A percentile compares a stretch with the other conserved stretches of the same genome.
These are phyloP conservation scores for Macrophomina tecta DNA, from an alignment of 2,329 filamentous ascomycete genomes.

Conservation along the genomic window DNA sequence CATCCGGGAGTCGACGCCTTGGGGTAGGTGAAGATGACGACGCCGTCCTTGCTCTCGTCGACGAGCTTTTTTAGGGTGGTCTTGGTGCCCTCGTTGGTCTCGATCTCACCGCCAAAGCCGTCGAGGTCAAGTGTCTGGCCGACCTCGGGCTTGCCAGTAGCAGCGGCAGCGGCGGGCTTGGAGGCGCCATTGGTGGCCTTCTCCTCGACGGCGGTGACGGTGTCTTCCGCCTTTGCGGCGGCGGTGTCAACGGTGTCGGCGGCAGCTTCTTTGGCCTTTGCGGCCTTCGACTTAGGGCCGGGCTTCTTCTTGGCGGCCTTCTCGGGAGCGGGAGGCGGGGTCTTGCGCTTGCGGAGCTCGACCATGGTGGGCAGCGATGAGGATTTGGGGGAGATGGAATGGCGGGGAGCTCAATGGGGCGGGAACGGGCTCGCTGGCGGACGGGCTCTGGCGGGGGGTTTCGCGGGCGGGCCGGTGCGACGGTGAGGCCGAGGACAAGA, in stretches of 20 bases:
- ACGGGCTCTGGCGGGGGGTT: background rate
- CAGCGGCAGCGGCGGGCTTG: conserved; percentile 33
- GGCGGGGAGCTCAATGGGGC: background rate
- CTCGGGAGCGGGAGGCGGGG: conserved; percentile 56
- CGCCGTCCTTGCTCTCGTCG: conserved; percentile 80
- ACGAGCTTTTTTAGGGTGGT: conserved; percentile 82
- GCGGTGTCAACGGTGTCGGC: conserved; percentile 34
- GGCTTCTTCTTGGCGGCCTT: conserved; percentile 57
- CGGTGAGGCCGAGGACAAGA: background rate
- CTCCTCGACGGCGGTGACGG: conserved; percentile 39
- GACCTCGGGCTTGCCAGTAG: conserved; percentile 42
- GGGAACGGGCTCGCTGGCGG: background rate
- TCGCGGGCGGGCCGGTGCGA: background rate
- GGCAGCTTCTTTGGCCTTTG: conserved; percentile 35
- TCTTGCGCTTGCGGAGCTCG: conserved; percentile 68
- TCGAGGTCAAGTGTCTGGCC: conserved; percentile 62
- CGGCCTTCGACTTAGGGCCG: conserved; percentile 46
- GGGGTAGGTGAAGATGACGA: conserved; percentile 94
- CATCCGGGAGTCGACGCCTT: conserved; percentile 94
- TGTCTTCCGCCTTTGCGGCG: conserved; percentile 25
- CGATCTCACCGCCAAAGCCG: conserved; percentile 70
- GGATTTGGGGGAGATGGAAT: background rate
- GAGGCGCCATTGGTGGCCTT: conserved; percentile 39
- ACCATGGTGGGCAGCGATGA: conserved; percentile 49
- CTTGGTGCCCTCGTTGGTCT: conserved; percentile 83